Conservation (phyloP, 352 stramenopile species). For the Pythium scleroteichum region DNA sequence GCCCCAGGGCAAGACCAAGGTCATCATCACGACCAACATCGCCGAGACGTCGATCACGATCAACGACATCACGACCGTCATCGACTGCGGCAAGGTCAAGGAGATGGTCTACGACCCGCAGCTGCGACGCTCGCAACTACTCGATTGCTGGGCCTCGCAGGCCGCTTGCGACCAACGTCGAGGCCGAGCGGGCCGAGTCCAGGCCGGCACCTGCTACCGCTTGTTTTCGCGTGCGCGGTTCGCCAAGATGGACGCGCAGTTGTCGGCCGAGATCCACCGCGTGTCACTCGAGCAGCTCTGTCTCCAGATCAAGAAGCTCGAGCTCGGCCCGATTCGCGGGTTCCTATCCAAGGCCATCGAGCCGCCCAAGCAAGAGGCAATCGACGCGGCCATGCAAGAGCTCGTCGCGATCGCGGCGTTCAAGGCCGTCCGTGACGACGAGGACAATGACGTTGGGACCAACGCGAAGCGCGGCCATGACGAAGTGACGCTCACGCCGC, state of each 20-base stretch:
- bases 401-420: conserved; percentile 91
- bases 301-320: conserved; percentile 86
- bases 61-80: conserved; percentile 85
- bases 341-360: conserved; percentile 90
- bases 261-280: conserved; percentile 88
- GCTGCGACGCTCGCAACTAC: conserved; percentile 68
- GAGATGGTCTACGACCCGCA: conserved; percentile 87
- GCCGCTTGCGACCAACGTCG: conserved; percentile 84
- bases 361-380: conserved; percentile 87
- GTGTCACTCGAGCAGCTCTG: conserved; percentile 86
- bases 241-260: conserved; percentile 57
- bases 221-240: conserved; percentile 75
- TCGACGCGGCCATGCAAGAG: conserved; percentile 91
- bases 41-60: conserved; percentile 91
- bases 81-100: conserved; percentile 87
- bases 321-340: conserved; percentile 65
- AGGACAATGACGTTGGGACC: background rate
- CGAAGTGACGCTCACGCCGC: conserved; percentile 88
- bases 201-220: conserved; percentile 75
- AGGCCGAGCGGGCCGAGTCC: conserved; percentile 79
- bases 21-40: conserved; percentile 89
- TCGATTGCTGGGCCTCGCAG: conserved; percentile 82
- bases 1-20: conserved; percentile 69
- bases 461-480: conserved; percentile 2
- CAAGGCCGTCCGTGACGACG: conserved; percentile 27